These are phyloP conservation scores for Crithidia acanthocephali DNA, from an alignment of 208 protist genomes.

Conservation along the genomic window DNA sequence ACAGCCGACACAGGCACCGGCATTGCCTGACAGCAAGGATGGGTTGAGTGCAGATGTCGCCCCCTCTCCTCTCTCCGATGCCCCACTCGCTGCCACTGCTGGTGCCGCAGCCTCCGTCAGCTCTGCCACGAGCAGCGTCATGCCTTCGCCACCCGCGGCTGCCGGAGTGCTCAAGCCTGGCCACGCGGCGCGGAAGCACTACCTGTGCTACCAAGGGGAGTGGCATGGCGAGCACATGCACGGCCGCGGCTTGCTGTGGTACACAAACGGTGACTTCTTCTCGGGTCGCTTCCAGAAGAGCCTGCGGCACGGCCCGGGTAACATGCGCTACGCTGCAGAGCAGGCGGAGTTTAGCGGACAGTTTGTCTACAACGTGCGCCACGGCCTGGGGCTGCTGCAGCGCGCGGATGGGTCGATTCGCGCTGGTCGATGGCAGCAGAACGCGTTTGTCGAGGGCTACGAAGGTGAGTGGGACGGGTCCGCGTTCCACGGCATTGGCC, in stretches of 20 bases:
- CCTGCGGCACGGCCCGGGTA: conserved; percentile 69
- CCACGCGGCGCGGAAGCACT: not conserved
- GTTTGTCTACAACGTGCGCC: conserved; percentile 61
- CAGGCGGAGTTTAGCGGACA: conserved; percentile 77
- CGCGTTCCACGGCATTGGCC: conserved; percentile 74
- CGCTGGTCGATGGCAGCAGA: conserved; percentile 62
- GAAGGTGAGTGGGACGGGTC: conserved; percentile 86
- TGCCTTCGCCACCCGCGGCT: not conserved
- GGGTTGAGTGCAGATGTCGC: not conserved
- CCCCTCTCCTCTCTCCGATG: not conserved
- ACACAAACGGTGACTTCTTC: conserved; percentile 82
- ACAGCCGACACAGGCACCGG: not conserved
- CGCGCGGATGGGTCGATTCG: conserved; percentile 55
- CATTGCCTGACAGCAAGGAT: not conserved
- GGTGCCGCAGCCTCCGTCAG: not conserved
- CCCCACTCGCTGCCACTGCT: not conserved
- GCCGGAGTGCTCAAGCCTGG: not conserved
- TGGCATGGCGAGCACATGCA: conserved; percentile 87
- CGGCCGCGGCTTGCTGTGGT: conserved; percentile 84
- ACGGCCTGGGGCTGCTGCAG: conserved; percentile 77
- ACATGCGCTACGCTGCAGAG: conserved; percentile 71
- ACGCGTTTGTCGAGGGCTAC: conserved; percentile 83
- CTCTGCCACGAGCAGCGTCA: not conserved
- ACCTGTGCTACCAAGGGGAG: conserved; percentile 86
- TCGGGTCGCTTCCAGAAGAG: conserved; percentile 71